Percentiles rank a stretch among this genome's conserved stretches.
Evolutionary conservation across 2,329 filamentous ascomycete genomes (phyloP).

Genomic region (Fusarium verrucosum): DNA sequence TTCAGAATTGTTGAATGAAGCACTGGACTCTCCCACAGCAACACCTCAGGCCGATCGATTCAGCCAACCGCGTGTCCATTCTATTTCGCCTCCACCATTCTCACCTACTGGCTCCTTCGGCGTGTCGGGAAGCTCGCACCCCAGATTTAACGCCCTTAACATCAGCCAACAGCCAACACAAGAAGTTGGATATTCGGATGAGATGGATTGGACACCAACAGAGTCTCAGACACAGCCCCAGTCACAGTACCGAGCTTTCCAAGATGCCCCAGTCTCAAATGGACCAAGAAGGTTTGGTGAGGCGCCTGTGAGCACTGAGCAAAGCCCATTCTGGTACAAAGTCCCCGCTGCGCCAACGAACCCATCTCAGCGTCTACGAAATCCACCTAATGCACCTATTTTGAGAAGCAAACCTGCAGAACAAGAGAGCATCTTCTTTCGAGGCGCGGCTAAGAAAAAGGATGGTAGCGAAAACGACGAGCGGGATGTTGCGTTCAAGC

Average conservation of each 20-base stretch:
- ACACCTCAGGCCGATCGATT: constrained; percentile 23
- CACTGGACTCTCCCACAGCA: constrained; percentile 42
- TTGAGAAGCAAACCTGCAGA: constrained; percentile 58
- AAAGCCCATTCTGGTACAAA: constrained; percentile 72
- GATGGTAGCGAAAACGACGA: constrained; percentile 20
- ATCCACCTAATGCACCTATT: constrained; percentile 66
- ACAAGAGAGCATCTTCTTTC: constrained; percentile 63
- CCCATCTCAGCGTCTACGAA: constrained; percentile 70
- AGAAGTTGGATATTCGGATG: constrained; percentile 57
- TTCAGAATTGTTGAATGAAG: constrained; percentile 53
- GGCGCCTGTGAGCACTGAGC: constrained; percentile 54
- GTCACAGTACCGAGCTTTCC: constrained; percentile 61
- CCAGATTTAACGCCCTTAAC: constrained; percentile 25
- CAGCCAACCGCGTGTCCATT: constrained; percentile 25
- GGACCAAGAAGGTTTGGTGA: constrained; percentile 57
- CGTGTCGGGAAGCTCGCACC: constrained; percentile 7
- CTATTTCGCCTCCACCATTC: constrained; percentile 30
- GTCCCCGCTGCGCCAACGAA: constrained; percentile 74
- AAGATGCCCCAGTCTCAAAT: constrained; percentile 53
- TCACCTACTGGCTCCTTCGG: constrained; percentile 26
- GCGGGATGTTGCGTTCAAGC: constrained; percentile 59
- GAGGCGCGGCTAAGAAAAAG: constrained; percentile 34
- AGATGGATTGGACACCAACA: constrained; percentile 80
- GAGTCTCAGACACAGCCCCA: constrained; percentile 53
- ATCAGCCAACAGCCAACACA: constrained; percentile 30